These are phyloP conservation scores for Dothistroma pini DNA, from an alignment of 2,329 filamentous ascomycete species.

Conservation along the genomic window DNA sequence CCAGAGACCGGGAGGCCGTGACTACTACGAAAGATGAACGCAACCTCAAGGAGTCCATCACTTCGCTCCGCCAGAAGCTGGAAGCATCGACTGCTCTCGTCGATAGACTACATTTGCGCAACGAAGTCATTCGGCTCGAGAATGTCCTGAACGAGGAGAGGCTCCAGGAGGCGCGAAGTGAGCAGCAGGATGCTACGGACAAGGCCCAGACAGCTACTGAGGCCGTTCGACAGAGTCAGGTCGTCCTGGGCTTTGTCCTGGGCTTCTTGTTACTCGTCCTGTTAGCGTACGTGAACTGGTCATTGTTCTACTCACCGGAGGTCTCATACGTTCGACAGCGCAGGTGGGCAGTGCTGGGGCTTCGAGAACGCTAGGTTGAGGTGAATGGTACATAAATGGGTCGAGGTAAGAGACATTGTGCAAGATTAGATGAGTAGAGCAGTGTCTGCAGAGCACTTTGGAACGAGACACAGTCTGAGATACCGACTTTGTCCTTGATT, in stretches of 20 bases:
- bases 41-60: not conserved
- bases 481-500: not conserved
- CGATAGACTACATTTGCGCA: not conserved
- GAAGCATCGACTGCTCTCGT: conserved; percentile 6
- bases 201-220: not conserved
- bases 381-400: not conserved
- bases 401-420: not conserved
- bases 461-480: not conserved
- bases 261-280: not conserved
- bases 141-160: not conserved
- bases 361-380: not conserved
- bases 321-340: not conserved
- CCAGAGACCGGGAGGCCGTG: not conserved
- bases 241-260: not conserved
- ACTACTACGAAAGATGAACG: not conserved
- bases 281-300: not conserved
- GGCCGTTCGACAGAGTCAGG: not conserved
- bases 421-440: not conserved
- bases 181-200: not conserved
- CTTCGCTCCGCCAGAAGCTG: not conserved
- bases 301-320: not conserved
- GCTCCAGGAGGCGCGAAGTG: not conserved
- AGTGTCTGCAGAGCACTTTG: not conserved
- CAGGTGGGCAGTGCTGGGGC: not conserved
- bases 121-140: not conserved